These are phyloP conservation scores for Xerocomus spinulosus DNA, from an alignment of 768 basidiomycete species.

Conservation along the genomic window DNA sequence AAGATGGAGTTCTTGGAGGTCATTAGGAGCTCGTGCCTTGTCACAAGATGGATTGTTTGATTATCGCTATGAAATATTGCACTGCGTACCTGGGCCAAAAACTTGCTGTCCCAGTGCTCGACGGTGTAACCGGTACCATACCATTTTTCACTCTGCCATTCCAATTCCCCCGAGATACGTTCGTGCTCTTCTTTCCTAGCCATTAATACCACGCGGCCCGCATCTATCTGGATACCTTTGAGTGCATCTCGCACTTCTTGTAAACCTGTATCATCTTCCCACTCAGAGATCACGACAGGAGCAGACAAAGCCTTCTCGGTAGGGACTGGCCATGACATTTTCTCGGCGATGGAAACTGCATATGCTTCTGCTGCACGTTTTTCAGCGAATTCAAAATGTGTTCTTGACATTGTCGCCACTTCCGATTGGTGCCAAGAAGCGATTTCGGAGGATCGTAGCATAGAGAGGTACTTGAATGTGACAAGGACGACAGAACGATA, in stretches of 20 bases:
- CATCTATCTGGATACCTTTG: slow-evolving; percentile 50
- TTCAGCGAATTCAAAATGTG: slow-evolving; percentile 83
- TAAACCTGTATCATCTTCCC: slow-evolving; percentile 51
- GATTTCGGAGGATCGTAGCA: slow-evolving; percentile 59
- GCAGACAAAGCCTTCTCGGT: slow-evolving; percentile 69
- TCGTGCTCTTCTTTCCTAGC: slow-evolving; percentile 62
- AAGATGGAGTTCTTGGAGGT: slow-evolving; percentile 64
- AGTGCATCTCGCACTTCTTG: slow-evolving; percentile 59
- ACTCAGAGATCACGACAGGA: slow-evolving; percentile 68
- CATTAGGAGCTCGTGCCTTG: slow-evolving; percentile 62
- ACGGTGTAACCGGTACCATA: slow-evolving; percentile 88
- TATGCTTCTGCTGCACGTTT: slow-evolving; percentile 78
- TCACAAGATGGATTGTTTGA: slow-evolving; percentile 2
- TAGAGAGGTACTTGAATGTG: slow-evolving; percentile 73
- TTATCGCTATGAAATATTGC: neutral
- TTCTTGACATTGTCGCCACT: slow-evolving; percentile 61
- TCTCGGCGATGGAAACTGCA: slow-evolving; percentile 68
- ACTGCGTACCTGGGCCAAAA: slow-evolving; percentile 48
- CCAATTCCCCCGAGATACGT: slow-evolving; percentile 44
- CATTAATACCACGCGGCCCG: slow-evolving; percentile 72
- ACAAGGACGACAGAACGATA: slow-evolving; percentile 66
- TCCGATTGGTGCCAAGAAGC: slow-evolving; percentile 73
- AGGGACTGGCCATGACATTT: slow-evolving; percentile 80
- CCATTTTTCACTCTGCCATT: slow-evolving; percentile 82
- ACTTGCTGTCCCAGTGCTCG: slow-evolving; percentile 60